Evolutionary conservation across 73 alveolate species (phyloP).

Genomic region (Tetrahymena borealis): DNA sequence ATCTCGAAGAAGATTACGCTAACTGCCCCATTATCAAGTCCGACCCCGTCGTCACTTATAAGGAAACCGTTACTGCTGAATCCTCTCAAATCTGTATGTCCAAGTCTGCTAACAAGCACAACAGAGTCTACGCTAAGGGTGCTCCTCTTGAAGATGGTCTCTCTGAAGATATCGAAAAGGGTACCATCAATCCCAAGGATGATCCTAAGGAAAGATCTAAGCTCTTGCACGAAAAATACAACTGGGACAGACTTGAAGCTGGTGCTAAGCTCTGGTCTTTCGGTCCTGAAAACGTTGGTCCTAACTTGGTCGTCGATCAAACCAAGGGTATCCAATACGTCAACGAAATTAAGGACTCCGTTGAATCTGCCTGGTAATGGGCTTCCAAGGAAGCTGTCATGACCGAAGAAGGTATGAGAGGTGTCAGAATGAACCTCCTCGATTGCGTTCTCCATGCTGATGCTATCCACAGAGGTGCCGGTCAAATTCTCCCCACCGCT

Average conservation of each 20-base stretch:
- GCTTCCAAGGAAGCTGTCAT: conserved; percentile 96
- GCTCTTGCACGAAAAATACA: conserved; percentile 79
- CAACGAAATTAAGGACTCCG: conserved; percentile 94
- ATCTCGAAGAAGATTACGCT: conserved; percentile 93
- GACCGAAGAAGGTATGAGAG: conserved; percentile 98
- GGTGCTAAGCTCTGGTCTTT: conserved; percentile 93
- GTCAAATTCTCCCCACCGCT: conserved; percentile 98
- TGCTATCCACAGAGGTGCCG: conserved; percentile 99
- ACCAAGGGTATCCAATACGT: conserved; percentile 93
- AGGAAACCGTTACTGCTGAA: conserved; percentile 88
- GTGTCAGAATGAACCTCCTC: conserved; percentile 91
- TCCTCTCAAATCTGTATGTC: conserved; percentile 87
- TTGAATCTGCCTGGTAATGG: conserved; percentile 96
- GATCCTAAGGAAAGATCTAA: conserved; percentile 91
- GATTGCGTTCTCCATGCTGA: conserved; percentile 91
- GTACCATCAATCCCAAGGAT: conserved; percentile 64
- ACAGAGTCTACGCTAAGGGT: conserved; percentile 87
- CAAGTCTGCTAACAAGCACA: conserved; percentile 98
- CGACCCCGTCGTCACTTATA: conserved; percentile 98
- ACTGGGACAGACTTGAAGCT: conserved; percentile 73
- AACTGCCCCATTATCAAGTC: conserved; percentile 86
- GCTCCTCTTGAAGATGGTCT: conserved; percentile 88
- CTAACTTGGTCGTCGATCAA: conserved; percentile 89
- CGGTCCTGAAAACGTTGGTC: conserved; percentile 97
- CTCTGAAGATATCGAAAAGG: conserved; percentile 82